Base-by-base conservation (phyloP, 495 filamentous ascomycete species). In the Lineolata rhizophorae region DNA sequence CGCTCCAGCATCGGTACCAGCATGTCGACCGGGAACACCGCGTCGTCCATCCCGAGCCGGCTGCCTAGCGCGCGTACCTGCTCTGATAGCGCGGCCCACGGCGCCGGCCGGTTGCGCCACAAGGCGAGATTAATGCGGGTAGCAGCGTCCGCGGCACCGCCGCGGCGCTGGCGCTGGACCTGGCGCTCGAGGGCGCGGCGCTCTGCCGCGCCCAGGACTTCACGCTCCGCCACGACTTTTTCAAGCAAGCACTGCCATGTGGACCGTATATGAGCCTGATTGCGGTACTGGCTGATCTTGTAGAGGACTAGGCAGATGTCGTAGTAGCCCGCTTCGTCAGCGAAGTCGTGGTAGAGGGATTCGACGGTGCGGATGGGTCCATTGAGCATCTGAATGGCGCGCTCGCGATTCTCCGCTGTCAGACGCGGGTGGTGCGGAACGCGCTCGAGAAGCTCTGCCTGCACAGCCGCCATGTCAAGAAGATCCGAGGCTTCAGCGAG, bases 231-330 rank as follows among this genome's bases (percentile, higher is more conserved):
- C 0, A 61, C 47, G 15, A 30, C 16, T 16, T 30, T 11, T n/a
- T 25, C 22, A 25, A 6, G 22, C 6, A 25, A n/a, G n/a, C n/a
- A n/a, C n/a, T 73, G 62, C 87, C 87, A 99, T 16, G 80, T 85
- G 31, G 71, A 56, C 33, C 58, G 58, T 48, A 99, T 81, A 49
- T 84, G 72, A 30, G 72, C 67, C 5, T 70, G 60, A 45, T 83
- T 85, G 41, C 83, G 76, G 57, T 84, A 75, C 51, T 94, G 77
- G 19, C 83, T 84, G 0, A 70, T 59, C 52, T 80, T 73, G 55
- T 78, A 95, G 43, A 95, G 91, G 31, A 78, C 61, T 15, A 99
- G 69, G 50, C 75, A 90, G 35, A 99, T 69, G 47, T 95, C 87
- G 54, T 76, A 77, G 58, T 94, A 99, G 33, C 64, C 65, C 4